Base-by-base conservation (phyloP, 2,329 filamentous ascomycete genomes). In the Curvularia spicifera region DNA sequence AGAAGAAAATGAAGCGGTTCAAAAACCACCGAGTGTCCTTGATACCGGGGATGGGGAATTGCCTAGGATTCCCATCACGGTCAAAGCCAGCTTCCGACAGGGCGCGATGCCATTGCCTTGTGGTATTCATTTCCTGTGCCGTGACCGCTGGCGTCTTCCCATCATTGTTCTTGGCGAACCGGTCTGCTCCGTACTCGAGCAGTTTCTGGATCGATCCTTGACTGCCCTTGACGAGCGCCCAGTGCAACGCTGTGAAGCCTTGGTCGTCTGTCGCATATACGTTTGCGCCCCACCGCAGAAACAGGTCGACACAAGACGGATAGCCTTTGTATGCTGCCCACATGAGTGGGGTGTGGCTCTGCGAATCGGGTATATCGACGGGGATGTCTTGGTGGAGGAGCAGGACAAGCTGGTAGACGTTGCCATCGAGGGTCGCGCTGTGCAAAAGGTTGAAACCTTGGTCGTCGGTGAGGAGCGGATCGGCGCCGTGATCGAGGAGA, bases 291-390 rank as follows among this genome's bases (percentile, higher is more conserved):
- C 95, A 99, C 67, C 93, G 88, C 58, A 99, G 80, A 65, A 97
- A 94, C 43, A 98, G 78, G 73, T 98, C 95, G 47, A 98, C 94
- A 69, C 92, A 96, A 46, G 90, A 88, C 0, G 94, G 91, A 74
- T 89, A 97, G 35, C 96, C 95, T 78, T 99, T 99, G 81, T 99
- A 99, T 15, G 94, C 94, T 18, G 95, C 92, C 95, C 95, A 99
- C 95, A 99, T 99, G 60, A 99, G 83, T 60, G 89, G 90, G 0
- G 95, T 98, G 78, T 99, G 96, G 5, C 93, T 92, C 74, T 93
- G 94, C 50, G 87, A 87, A 78, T 99, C 95, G 52, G 89, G 84
- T 5, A 95, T 90, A 74, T 99, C 95, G 61, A 99, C 92, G 15
- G 93, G 91, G 59, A 99, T 95, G 72, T 95, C 93, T 73, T 97